A percentile compares a stretch with the other conserved stretches of the same genome.
Evolutionary conservation across 345 rosid species (phyloP).

Genomic region (Populus davidiana): DNA sequence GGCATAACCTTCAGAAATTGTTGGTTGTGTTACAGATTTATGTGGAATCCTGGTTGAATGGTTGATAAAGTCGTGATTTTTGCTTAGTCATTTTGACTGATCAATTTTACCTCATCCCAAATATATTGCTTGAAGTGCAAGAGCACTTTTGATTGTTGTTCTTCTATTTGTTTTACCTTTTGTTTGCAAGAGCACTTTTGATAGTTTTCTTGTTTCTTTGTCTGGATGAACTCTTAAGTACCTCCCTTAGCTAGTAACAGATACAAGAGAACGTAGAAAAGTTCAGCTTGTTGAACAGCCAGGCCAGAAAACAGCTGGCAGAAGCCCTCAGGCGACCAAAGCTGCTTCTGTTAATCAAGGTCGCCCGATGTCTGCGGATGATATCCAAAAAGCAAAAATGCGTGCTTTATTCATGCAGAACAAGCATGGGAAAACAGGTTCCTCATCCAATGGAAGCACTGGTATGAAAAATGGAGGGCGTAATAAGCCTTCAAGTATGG

Average conservation of each 20-base stretch:
- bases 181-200: neutral
- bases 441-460: constrained; percentile 42
- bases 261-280: constrained; percentile 84
- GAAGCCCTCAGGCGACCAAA: constrained; percentile 62
- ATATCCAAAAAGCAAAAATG: constrained; percentile 96
- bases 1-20: neutral
- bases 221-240: neutral
- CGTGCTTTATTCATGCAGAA: constrained; percentile 80
- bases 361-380: constrained; percentile 98
- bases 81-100: neutral
- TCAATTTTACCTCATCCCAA: neutral
- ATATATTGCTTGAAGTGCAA: neutral
- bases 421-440: constrained; percentile 58
- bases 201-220: neutral
- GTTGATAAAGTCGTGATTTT: neutral
- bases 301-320: constrained; percentile 72
- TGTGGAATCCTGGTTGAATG: neutral
- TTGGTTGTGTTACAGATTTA: neutral
- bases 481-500: constrained; percentile 34
- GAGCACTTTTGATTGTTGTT: neutral
- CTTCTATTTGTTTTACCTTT: neutral
- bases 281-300: constrained; percentile 97
- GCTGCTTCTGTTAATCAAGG: constrained; percentile 51
- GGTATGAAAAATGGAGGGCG: constrained; percentile 42
- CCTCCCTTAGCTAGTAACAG: constrained; percentile 69